Base-by-base conservation (phyloP, 2,329 filamentous ascomycete genomes). In the Stachybotrys chlorohalonatus region DNA sequence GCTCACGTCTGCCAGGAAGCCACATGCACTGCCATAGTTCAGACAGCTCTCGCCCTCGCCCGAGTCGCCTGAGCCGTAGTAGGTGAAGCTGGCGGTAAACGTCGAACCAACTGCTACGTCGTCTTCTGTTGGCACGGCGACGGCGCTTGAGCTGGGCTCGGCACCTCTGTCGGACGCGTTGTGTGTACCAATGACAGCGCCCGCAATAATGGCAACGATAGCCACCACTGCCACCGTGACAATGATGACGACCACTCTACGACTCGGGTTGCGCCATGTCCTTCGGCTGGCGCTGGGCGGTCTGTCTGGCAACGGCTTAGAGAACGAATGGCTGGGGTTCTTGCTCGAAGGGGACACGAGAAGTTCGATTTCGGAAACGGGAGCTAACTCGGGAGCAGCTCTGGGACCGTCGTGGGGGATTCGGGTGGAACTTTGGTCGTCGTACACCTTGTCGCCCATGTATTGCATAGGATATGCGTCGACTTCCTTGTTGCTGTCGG, bases 1-100 rank as follows among this genome's bases (percentile, higher is more conserved):
- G 24, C 49, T 55, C 39, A 55, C 53, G n/a, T 55, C 51, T 9
- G 49, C 13, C 30, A 31, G 17, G 31, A 52, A 47, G 42, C 49
- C 53, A 31, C 53, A 55, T 1, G 42, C 39, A 24, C 32, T 55
- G 15, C 30, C 42, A 8, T 39, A 42, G 47, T n/a, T 46, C 31
- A 48, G 47, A 42, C 53, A 55, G 50, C 39, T 55, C 16, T 16
- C 31, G 15, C 45, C 53, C 16, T 45, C 50, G 46, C 42, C 49
- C 6, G 31, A 49, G 42, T 55, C 53, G 11, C 46, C 49, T 7
- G 49, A 47, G 16, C 53, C 53, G 17, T 55, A 55, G 16, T 36
- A 49, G 8, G 57, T 56, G 49, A 56, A 59, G 32, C 53, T 54
- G 11, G 54, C 50, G 31, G 53, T 53, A 42, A 54, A 57, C n/a